Conservation (phyloP, 2,329 filamentous ascomycete species). For the Claviceps arundinis region DNA sequence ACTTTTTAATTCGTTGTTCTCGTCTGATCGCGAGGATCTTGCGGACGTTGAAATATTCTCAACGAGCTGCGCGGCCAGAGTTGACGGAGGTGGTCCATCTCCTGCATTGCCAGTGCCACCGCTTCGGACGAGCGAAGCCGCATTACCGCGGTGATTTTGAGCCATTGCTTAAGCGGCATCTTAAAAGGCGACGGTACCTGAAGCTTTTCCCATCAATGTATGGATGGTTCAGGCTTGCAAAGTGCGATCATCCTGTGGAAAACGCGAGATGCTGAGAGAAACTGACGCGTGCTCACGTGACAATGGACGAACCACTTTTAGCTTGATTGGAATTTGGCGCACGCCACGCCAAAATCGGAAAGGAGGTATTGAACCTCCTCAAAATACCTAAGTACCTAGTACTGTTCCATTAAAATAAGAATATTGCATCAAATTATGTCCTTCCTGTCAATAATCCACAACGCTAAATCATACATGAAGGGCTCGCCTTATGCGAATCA, state of each 20-base stretch:
- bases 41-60: constrained; percentile 60
- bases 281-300: constrained; percentile 6
- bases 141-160: constrained; percentile 11
- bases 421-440: constrained; percentile 7
- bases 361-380: too few species aligned
- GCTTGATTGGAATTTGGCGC: not conserved
- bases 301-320: not conserved
- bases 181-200: constrained; percentile 2
- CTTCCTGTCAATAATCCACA: constrained; percentile 6
- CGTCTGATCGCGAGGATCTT: constrained; percentile 47
- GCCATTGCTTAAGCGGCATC: constrained; percentile 19
- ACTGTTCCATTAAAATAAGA: too few species aligned
- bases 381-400: too few species aligned
- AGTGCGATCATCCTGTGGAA: not conserved
- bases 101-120: constrained; percentile 9
- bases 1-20: constrained; percentile 61
- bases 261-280: not conserved
- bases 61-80: constrained; percentile 76
- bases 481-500: constrained; percentile 5
- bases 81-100: constrained; percentile 51
- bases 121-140: constrained; percentile 7
- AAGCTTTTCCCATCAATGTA: not conserved
- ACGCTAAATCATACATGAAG: constrained; percentile 6
- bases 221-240: not conserved
- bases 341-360: too few species aligned